phyloP scores from a whole-genome alignment of 2,329 filamentous ascomycete species.

The Ascochyta rabiei region DNA sequence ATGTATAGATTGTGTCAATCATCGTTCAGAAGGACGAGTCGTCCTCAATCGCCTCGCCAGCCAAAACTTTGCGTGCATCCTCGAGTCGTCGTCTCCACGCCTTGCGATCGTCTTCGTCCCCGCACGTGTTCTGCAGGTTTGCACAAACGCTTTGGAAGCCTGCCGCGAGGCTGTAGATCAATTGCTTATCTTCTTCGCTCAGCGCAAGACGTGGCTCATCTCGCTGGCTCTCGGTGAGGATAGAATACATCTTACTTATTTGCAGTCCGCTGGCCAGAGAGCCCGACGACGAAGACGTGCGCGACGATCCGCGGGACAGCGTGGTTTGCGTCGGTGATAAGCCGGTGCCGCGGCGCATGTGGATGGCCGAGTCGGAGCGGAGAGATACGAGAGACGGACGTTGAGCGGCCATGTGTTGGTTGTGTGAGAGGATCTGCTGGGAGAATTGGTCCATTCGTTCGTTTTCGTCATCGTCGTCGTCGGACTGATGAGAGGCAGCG shows the following conservation, averaged over 20 bases:
- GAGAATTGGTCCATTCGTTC: conserved; percentile 51
- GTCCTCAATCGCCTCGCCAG: conserved; percentile 63
- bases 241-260: conserved; percentile 50
- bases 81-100: conserved; percentile 75
- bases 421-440: conserved; percentile 36
- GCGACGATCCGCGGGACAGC: conserved; percentile 35
- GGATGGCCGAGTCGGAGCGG: conserved; percentile 43
- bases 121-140: conserved; percentile 54
- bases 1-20: conserved; percentile 22
- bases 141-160: conserved; percentile 61
- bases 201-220: conserved; percentile 47
- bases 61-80: conserved; percentile 73
- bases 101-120: conserved; percentile 63
- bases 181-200: conserved; percentile 61
- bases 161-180: conserved; percentile 58
- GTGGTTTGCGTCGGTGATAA: conserved; percentile 38
- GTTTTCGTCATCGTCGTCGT: conserved; percentile 48
- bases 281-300: conserved; percentile 37
- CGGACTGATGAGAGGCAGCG: conserved; percentile 59
- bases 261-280: conserved; percentile 44
- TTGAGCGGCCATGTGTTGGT: conserved; percentile 23
- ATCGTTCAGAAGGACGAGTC: conserved; percentile 28
- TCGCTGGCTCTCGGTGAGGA: conserved; percentile 46
- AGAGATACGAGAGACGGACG: conserved; percentile 27
- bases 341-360: conserved; percentile 34